Percentiles rank a stretch among this genome's conserved stretches.
Conservation (phyloP, 1,284 basidiomycete genomes). For the Ceratobasidium sp. region DNA sequence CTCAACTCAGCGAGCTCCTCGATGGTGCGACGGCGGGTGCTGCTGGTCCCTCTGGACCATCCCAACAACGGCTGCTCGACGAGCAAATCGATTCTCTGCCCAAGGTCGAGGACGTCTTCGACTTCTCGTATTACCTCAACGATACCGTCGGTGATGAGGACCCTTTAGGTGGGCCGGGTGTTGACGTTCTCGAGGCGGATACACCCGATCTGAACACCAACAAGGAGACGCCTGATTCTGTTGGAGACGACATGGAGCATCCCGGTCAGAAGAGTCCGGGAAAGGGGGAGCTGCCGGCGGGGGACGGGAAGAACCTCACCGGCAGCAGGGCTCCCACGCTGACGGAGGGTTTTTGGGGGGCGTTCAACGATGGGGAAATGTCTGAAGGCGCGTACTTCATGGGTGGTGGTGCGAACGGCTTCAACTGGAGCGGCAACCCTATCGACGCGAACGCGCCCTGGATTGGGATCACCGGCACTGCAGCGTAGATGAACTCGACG, state of each 20-base stretch:
- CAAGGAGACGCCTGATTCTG: constrained; percentile 40
- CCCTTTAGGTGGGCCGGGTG: constrained; percentile 26
- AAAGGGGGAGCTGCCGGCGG: constrained; percentile 38
- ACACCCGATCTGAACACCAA: constrained; percentile 38
- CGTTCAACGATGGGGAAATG: constrained; percentile 42
- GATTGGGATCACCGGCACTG: constrained; percentile 41
- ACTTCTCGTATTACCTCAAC: constrained; percentile 38
- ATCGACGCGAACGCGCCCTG: constrained; percentile 42
- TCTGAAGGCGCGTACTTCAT: constrained; percentile 42
- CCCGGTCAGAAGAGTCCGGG: constrained; percentile 36
- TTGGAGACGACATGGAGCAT: constrained; percentile 31
- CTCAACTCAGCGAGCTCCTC: constrained; percentile 36
- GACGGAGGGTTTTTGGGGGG: constrained; percentile 40
- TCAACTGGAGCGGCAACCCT: constrained; percentile 41
- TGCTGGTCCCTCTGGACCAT: background rate
- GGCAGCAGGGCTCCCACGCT: constrained; percentile 34
- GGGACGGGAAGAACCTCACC: constrained; percentile 34
- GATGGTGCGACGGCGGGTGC: constrained; percentile 16
- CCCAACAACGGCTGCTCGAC: background rate
- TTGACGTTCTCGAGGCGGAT: constrained; percentile 26
- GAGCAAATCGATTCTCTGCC: constrained; percentile 1
- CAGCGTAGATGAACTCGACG: constrained; percentile 3
- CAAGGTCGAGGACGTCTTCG: constrained; percentile 38
- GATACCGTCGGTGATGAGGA: constrained; percentile 35
- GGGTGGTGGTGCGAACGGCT: constrained; percentile 43